Evolutionary conservation across 2,329 filamentous ascomycete species (phyloP).

Genomic region (Metarhizium robertsii): DNA sequence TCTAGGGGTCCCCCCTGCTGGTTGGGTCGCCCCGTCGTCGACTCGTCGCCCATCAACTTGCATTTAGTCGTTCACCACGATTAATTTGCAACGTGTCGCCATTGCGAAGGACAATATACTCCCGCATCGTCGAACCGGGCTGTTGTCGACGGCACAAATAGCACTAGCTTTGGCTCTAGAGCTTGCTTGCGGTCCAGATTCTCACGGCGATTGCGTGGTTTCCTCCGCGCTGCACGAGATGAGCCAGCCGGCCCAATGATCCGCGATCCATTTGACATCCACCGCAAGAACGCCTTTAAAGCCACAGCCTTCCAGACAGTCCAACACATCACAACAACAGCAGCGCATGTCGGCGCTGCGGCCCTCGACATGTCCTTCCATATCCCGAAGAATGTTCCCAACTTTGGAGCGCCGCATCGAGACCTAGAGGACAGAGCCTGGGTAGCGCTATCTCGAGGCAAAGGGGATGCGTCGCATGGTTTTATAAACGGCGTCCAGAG

Average conservation of each 20-base stretch:
- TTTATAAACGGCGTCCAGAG: constrained; percentile 47
- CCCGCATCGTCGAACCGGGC: not conserved
- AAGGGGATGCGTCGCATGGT: constrained; percentile 20
- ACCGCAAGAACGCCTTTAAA: constrained; percentile 36
- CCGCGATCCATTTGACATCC: constrained; percentile 36
- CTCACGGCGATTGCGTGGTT: not conserved
- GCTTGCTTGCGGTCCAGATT: not conserved
- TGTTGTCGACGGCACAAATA: not conserved
- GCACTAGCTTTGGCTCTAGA: not conserved
- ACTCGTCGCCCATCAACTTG: not conserved
- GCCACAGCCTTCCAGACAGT: constrained; percentile 36
- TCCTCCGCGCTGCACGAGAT: constrained; percentile 19
- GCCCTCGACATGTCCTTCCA: constrained; percentile 55
- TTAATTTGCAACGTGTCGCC: not conserved
- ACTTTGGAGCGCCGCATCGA: constrained; percentile 56
- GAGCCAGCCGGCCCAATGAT: constrained; percentile 25
- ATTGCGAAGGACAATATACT: not conserved
- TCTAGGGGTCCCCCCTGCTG: not conserved
- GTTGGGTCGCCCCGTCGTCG: no score
- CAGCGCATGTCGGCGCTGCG: constrained; percentile 38
- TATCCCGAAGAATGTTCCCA: constrained; percentile 60
- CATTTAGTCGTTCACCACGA: not conserved
- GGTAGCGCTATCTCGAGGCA: constrained; percentile 36
- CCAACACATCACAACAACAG: constrained; percentile 34
- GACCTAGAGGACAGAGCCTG: constrained; percentile 58